Percentiles rank a stretch among this genome's conserved stretches.
These are phyloP conservation scores for Xylaria bambusicola DNA, from an alignment of 495 filamentous ascomycete genomes.

Conservation along the genomic window DNA sequence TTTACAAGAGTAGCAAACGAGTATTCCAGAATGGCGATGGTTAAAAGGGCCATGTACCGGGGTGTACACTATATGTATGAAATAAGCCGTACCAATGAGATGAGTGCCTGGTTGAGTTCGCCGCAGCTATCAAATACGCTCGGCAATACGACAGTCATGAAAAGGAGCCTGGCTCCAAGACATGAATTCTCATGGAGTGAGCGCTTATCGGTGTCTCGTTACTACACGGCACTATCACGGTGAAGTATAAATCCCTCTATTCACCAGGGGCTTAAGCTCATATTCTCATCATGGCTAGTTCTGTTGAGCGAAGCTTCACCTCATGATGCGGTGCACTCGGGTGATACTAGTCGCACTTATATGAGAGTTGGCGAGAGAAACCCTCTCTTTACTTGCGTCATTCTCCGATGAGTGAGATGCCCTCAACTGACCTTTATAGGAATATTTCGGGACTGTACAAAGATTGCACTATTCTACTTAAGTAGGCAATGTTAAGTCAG, in stretches of 20 bases:
- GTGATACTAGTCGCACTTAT: too few relatives aligned
- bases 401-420: too few relatives aligned
- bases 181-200: not conserved
- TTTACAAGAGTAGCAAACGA: conserved; percentile 1
- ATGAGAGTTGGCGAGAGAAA: too few relatives aligned
- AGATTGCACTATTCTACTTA: too few relatives aligned
- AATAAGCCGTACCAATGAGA: conserved; percentile 17
- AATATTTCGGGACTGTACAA: too few relatives aligned
- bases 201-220: not conserved
- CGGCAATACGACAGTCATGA: not conserved
- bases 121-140: conserved; percentile 1
- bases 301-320: not conserved
- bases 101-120: conserved; percentile 2
- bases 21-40: conserved; percentile 12
- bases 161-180: not conserved
- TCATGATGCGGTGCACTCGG: not conserved
- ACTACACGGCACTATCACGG: not conserved
- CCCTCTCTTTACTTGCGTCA: too few relatives aligned
- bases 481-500: too few relatives aligned
- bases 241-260: not conserved
- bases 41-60: conserved; percentile 12
- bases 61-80: conserved; percentile 5
- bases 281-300: not conserved
- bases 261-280: not conserved
- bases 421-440: too few relatives aligned